phyloP scores from a whole-genome alignment of 495 filamentous ascomycete species.

The Polyplosphaeria fusca region DNA sequence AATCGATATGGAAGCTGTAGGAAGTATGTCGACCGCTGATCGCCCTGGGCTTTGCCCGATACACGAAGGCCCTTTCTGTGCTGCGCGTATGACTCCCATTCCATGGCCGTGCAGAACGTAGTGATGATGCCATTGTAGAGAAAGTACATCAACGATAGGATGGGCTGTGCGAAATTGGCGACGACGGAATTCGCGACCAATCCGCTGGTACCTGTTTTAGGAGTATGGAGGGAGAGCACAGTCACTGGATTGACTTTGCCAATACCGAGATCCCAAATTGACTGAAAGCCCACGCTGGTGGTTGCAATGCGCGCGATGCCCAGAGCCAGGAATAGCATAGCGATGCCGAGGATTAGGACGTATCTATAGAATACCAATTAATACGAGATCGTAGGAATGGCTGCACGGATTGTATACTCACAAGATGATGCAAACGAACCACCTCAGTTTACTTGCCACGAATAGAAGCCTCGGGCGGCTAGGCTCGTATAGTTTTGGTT shows the following conservation, averaged over 20 bases:
- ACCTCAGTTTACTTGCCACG: background rate
- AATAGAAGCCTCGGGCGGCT: background rate
- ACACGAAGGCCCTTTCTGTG: slow-evolving; percentile 16
- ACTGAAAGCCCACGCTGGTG: background rate
- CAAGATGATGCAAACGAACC: background rate
- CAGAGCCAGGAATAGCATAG: background rate
- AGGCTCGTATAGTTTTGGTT: background rate
- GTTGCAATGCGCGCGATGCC: background rate
- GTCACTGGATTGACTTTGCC: background rate
- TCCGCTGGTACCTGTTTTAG: background rate
- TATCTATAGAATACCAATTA: background rate
- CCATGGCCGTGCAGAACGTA: background rate
- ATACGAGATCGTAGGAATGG: background rate
- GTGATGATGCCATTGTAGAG: slow-evolving; percentile 15
- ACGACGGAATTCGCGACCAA: slow-evolving; percentile 4
- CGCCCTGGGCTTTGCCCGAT: background rate
- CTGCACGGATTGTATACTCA: background rate
- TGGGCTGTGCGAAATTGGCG: slow-evolving; percentile 11
- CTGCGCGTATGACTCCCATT: slow-evolving; percentile 1
- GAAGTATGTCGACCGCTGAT: slow-evolving; percentile 16
- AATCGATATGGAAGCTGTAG: slow-evolving; percentile 18
- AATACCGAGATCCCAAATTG: background rate
- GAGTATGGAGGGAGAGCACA: background rate
- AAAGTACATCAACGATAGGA: slow-evolving; percentile 17
- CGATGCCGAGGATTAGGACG: background rate